phyloP scores from a whole-genome alignment of 495 filamentous ascomycete species.

The Penicillium flavigenum region DNA sequence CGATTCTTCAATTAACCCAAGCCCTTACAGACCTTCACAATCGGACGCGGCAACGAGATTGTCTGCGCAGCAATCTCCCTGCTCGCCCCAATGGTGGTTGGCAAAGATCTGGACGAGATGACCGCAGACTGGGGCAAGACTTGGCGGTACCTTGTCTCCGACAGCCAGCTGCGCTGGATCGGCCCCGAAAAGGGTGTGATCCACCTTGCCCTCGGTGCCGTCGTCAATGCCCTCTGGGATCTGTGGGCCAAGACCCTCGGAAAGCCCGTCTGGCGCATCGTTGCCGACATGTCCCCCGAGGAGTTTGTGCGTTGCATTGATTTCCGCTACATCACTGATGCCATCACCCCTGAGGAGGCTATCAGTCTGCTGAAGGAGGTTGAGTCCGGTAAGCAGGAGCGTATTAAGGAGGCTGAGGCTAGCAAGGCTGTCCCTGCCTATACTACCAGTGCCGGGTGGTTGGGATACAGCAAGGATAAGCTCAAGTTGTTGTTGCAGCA shows the following conservation, averaged over 20 bases:
- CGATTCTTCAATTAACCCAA: constrained; percentile 5
- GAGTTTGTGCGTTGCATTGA: constrained; percentile 86
- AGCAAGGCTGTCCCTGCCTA: constrained; percentile 81
- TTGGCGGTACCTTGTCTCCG: constrained; percentile 87
- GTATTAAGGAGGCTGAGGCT: constrained; percentile 67
- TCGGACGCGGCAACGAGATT: constrained; percentile 92
- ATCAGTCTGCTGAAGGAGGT: constrained; percentile 63
- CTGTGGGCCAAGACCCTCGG: constrained; percentile 83
- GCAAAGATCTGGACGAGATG: constrained; percentile 70
- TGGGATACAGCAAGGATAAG: constrained; percentile 90
- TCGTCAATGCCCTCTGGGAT: constrained; percentile 94
- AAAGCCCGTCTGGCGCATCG: constrained; percentile 89
- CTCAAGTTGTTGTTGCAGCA: constrained; percentile 70
- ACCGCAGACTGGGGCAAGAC: constrained; percentile 82
- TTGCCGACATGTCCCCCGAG: constrained; percentile 85
- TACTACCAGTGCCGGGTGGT: constrained; percentile 87
- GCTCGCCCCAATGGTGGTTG: constrained; percentile 69
- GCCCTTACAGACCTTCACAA: constrained; percentile 79
- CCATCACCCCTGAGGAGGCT: constrained; percentile 84
- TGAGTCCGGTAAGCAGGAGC: constrained; percentile 61
- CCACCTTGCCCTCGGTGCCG: constrained; percentile 84
- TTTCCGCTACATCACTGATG: constrained; percentile 92
- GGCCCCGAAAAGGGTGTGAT: constrained; percentile 95
- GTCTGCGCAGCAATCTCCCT: constrained; percentile 82
- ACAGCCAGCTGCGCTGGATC: constrained; percentile 91